A percentile compares a stretch with the other conserved stretches of the same genome.
These are phyloP conservation scores for Lodderomyces beijingensis DNA, from an alignment of 1,139 yeast genomes.

Conservation along the genomic window DNA sequence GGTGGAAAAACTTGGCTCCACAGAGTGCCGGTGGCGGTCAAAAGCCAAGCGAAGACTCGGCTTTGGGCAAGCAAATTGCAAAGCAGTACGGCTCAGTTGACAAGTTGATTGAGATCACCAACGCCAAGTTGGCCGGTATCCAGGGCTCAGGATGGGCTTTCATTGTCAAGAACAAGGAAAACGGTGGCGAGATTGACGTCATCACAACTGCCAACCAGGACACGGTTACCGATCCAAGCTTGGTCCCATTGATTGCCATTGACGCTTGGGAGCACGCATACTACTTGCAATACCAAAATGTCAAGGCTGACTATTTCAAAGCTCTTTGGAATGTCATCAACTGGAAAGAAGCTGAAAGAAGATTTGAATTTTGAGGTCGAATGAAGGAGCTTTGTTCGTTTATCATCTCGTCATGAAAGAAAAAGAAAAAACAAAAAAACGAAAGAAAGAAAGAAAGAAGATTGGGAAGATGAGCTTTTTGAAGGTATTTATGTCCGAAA, in stretches of 20 bases:
- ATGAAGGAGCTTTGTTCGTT: too few relatives aligned
- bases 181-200: conserved; percentile 72
- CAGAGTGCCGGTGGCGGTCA: conserved; percentile 80
- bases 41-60: conserved; percentile 56
- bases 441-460: too few relatives aligned
- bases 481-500: too few relatives aligned
- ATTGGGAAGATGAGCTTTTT: too few relatives aligned
- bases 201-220: conserved; percentile 90
- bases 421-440: too few relatives aligned
- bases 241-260: conserved; percentile 82
- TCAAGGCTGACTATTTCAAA: conserved; percentile 90
- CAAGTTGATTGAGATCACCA: conserved; percentile 62
- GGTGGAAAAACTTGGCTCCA: conserved; percentile 93
- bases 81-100: conserved; percentile 77
- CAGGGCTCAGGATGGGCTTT: conserved; percentile 99
- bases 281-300: conserved; percentile 93
- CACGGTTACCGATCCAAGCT: conserved; percentile 63
- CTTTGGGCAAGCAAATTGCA: conserved; percentile 58
- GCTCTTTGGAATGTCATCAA: conserved; percentile 96
- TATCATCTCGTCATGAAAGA: too few relatives aligned
- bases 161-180: conserved; percentile 80
- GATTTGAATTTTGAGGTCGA: conserved; percentile 28
- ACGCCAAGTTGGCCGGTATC: conserved; percentile 80
- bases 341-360: conserved; percentile 90
- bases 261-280: conserved; percentile 99